These are phyloP conservation scores for Ophiocordyceps sinensis DNA, from an alignment of 2,329 filamentous ascomycete species.

Conservation along the genomic window DNA sequence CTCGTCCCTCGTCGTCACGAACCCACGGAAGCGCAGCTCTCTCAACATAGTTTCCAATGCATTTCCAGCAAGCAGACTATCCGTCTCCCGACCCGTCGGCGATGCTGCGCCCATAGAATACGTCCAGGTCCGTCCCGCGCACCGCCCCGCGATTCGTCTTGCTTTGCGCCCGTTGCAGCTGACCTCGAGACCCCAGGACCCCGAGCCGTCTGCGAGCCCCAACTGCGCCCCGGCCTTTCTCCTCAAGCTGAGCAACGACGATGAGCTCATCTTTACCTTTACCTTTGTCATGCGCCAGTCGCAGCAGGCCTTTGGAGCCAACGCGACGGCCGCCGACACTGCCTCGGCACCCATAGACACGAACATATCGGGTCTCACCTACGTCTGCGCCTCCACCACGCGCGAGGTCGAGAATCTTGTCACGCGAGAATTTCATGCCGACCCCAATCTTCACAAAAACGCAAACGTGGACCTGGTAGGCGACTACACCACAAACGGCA, in stretches of 20 bases:
- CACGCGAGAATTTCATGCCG: slow-evolving; percentile 88
- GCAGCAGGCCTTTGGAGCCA: slow-evolving; percentile 12
- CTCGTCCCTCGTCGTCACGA: slow-evolving; percentile 68
- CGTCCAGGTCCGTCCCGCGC: slow-evolving; percentile 55
- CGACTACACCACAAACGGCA: slow-evolving; percentile 76
- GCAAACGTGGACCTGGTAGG: slow-evolving; percentile 92
- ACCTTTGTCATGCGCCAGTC: slow-evolving; percentile 64
- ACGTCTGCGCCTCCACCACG: slow-evolving; percentile 72
- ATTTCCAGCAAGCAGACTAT: slow-evolving; percentile 70
- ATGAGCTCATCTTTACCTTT: slow-evolving; percentile 87
- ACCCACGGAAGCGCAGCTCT: slow-evolving; percentile 61
- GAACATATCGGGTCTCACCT: slow-evolving; percentile 76
- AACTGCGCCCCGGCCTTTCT: slow-evolving; percentile 56
- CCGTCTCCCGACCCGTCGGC: slow-evolving; percentile 53
- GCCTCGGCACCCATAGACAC: slow-evolving; percentile 46
- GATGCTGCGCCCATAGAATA: slow-evolving; percentile 76
- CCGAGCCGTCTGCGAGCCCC: slow-evolving; percentile 40
- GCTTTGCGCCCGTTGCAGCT: slow-evolving; percentile 3
- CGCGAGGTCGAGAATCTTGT: slow-evolving; percentile 88
- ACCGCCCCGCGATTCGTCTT: background rate
- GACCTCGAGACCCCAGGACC: slow-evolving; percentile 44
- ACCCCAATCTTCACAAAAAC: slow-evolving; percentile 95
- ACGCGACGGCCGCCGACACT: slow-evolving; percentile 33
- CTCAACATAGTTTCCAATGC: slow-evolving; percentile 71
- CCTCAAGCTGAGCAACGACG: slow-evolving; percentile 75